Base-by-base conservation (phyloP, 352 stramenopile genomes). In the Thalassiosira ordinaria region DNA sequence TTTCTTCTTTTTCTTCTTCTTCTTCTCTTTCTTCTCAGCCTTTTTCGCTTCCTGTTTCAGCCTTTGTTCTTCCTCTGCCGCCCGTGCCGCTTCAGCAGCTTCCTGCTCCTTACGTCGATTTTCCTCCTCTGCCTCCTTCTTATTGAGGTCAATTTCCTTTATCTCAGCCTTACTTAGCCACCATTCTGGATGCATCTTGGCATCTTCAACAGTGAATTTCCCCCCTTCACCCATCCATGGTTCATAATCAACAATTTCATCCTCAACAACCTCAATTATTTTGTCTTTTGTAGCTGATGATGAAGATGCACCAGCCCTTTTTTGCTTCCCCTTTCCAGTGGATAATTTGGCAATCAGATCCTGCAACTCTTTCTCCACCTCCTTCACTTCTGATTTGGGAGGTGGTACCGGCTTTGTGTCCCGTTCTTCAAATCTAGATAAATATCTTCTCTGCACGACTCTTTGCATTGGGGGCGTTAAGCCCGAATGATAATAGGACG, bases 201-300 rank as follows among this genome's bases (percentile, higher is more conserved):
- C 69, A 59, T 89, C 68, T 47, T 88, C 85, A 11, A 82, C 41
- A 16, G 79, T 75, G 51, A 88, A 78, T 51, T 52, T 68, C 9
- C 84, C 84, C 56, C 81, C 78, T 44, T 91, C 84, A 29, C 88
- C 80, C 89, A 93, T 92, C 89, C 89, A 93, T 31, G 82, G 77
- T 72, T 92, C 87, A 71, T 91, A 93, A 53, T 92, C 83, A 16
- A 93, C 80, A 16, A 92, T 68, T 73, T 91, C 89, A 44, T 93
- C 89, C 46, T 85, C 83, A 1, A 92, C 69, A 73, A 91, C 86
- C 73, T 92, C 78, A 61, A 92, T 78, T 18, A 88, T 59, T 52
- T 88, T 89, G 14, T 85, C 84, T 61, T 80, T 82, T 16, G 64
- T 35, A 4, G 80, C 44, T 51, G 85, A 64, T 2, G 78, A 74